Evolutionary conservation across 2,329 filamentous ascomycete species (phyloP).

Genomic region (Septoria linicola): DNA sequence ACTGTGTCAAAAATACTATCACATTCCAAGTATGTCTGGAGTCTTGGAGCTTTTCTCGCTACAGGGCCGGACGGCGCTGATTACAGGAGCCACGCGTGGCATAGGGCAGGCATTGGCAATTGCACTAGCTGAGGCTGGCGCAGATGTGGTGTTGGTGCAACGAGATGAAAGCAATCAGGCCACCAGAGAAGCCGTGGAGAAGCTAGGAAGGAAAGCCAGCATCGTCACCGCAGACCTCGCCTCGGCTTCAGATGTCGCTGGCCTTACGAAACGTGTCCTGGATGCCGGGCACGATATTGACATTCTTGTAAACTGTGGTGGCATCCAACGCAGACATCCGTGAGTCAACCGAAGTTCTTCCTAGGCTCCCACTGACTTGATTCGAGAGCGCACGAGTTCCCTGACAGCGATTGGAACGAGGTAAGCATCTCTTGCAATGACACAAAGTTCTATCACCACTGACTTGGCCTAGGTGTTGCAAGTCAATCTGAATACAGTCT

Average conservation of each 20-base stretch:
- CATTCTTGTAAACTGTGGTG: slow-evolving; percentile 81
- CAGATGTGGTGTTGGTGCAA: slow-evolving; percentile 54
- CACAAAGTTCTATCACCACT: background rate
- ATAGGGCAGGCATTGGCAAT: slow-evolving; percentile 52
- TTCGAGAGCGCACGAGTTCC: slow-evolving; percentile 62
- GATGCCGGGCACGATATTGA: slow-evolving; percentile 63
- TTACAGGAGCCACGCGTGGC: slow-evolving; percentile 51
- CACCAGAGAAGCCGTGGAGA: slow-evolving; percentile 62
- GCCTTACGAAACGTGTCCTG: slow-evolving; percentile 61
- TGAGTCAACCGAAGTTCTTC: background rate
- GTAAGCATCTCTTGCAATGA: slow-evolving; percentile 44
- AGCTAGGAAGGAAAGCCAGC: slow-evolving; percentile 62
- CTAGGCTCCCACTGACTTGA: background rate
- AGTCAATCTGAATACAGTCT: slow-evolving; percentile 80
- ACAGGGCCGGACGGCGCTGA: slow-evolving; percentile 49
- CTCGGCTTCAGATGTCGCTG: slow-evolving; percentile 56
- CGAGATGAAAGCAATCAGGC: slow-evolving; percentile 54
- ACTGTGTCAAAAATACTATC: background rate
- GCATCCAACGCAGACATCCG: slow-evolving; percentile 77
- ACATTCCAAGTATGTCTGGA: slow-evolving; percentile 30
- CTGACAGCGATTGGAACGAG: slow-evolving; percentile 72
- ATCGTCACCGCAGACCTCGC: slow-evolving; percentile 71
- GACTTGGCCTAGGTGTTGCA: slow-evolving; percentile 55
- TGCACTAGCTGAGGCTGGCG: slow-evolving; percentile 51
- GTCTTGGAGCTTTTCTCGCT: slow-evolving; percentile 48